phyloP scores from a whole-genome alignment of 2,329 filamentous ascomycete species.

The Ophiostoma himal-ulmi region DNA sequence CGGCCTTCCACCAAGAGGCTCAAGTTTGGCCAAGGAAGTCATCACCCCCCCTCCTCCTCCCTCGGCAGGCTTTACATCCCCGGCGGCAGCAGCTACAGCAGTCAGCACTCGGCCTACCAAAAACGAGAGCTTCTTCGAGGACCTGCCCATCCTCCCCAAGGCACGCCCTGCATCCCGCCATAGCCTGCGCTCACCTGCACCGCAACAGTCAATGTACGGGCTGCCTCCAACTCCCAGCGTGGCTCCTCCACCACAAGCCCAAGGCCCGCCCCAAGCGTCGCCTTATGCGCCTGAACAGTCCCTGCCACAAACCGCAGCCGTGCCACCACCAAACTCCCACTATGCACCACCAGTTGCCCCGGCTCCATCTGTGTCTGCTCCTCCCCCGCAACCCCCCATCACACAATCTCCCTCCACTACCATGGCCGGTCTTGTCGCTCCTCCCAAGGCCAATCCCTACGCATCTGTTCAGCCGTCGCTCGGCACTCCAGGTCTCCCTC shows the following conservation, averaged over 20 bases:
- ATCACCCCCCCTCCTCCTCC: slow-evolving; percentile 19
- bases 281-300: slow-evolving; percentile 23
- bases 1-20: slow-evolving; percentile 52
- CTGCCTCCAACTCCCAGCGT: slow-evolving; percentile 8
- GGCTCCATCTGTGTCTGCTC: background rate
- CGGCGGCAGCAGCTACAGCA: background rate
- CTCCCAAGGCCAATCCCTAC: slow-evolving; percentile 50
- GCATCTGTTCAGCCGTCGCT: slow-evolving; percentile 40
- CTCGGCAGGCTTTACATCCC: slow-evolving; percentile 25
- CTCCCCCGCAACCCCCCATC: background rate
- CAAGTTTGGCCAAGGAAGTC: slow-evolving; percentile 43
- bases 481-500: slow-evolving; percentile 7
- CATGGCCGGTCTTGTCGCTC: slow-evolving; percentile 41
- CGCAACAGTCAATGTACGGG: slow-evolving; percentile 26
- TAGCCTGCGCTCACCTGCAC: slow-evolving; percentile 42
- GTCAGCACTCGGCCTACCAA: slow-evolving; percentile 27
- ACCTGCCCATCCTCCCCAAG: slow-evolving; percentile 59
- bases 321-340: background rate
- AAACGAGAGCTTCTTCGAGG: slow-evolving; percentile 65
- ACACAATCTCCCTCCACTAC: slow-evolving; percentile 13
- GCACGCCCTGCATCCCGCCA: slow-evolving; percentile 57
- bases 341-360: slow-evolving; percentile 21
- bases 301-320: background rate
- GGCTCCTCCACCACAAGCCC: slow-evolving; percentile 16
- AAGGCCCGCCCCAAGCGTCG: slow-evolving; percentile 26